Evolutionary conservation across 139 green algal species (phyloP).

Genomic region (Chlorella sp.): DNA sequence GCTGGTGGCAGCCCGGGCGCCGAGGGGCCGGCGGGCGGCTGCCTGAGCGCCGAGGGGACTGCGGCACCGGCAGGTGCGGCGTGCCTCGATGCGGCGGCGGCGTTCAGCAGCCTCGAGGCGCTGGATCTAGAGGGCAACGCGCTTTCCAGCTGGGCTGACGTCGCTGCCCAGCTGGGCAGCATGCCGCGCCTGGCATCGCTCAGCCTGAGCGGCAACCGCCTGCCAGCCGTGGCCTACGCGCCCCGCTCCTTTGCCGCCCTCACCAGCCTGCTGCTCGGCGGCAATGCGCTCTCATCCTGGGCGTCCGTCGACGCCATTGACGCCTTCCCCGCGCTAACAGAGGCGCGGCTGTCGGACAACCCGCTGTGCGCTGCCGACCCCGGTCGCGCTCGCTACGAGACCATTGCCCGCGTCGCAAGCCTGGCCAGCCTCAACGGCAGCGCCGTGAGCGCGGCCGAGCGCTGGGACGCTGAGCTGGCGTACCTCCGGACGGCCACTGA

Average conservation of each 20-base stretch:
- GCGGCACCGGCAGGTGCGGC: not conserved
- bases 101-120: slow-evolving; percentile 28
- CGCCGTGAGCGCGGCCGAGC: slow-evolving; percentile 61
- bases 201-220: slow-evolving; percentile 64
- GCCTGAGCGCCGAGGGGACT: no score
- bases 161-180: slow-evolving; percentile 46
- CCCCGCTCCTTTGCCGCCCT: slow-evolving; percentile 44
- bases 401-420: slow-evolving; percentile 14
- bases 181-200: slow-evolving; percentile 65
- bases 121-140: slow-evolving; percentile 52
- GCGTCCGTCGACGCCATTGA: slow-evolving; percentile 60
- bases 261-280: slow-evolving; percentile 52
- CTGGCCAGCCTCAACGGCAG: slow-evolving; percentile 78
- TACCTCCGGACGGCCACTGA: slow-evolving; percentile 62
- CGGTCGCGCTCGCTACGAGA: slow-evolving; percentile 9
- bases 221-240: slow-evolving; percentile 19
- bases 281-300: slow-evolving; percentile 64
- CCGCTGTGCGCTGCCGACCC: slow-evolving; percentile 41
- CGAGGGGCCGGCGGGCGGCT: no score
- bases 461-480: slow-evolving; percentile 74
- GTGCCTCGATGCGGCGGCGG: not conserved
- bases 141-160: slow-evolving; percentile 44
- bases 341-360: slow-evolving; percentile 75
- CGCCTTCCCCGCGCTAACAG: slow-evolving; percentile 58
- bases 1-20: no score